Evolutionary conservation across 2,329 filamentous ascomycete genomes (phyloP), one percentile per base, ranked within the genome.

Genomic region (Paecilomyces formosus): DNA sequence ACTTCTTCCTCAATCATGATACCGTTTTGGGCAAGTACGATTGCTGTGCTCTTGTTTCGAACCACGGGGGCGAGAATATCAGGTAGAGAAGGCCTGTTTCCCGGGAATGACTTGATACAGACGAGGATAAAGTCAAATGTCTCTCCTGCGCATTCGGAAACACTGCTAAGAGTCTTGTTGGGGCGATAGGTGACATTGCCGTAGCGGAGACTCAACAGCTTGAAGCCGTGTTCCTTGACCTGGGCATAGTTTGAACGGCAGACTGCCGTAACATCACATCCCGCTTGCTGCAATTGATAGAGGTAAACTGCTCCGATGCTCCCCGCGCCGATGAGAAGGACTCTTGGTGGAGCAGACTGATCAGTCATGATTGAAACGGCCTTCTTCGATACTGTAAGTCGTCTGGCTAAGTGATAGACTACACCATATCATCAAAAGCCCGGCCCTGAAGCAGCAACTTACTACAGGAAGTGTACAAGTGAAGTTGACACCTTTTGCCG

Each of bases 11-110:
- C 85, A 60, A 86, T 85, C 0, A 76, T 79, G 39, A 87, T 80
- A 0, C 85, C 85, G 63, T 87, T 87, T 61, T 87, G 84, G 15
- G 85, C 78, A 0, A 87, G 78, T 7, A 83, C 82, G 49, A 87
- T 81, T 0, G 79, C 77, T 0, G 83, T 85, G 54, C 73, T 21
- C 56, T 55, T 53, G 9, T 68, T 65, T 1, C 66, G 68, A 2
- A 81, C 68, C 3, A 72, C 78, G 0, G 76, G 72, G 5, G 64
- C 64, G 53, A 81, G 75, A 22, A 72, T 61, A 4, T 70, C 62
- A 2, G 70, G 61, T 6, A 70, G 68, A 2, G 73, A 66, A 13
- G 72, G 72, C 2, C 66, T 67, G 5, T 65, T 68, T 8, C 67
- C 72, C 1, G 77, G 77, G 26, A 80, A 72, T 13, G 74, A 77